Percentiles rank a stretch among this genome's conserved stretches.
Conservation (phyloP, 129 eudicot species). For the Flaveria brownii region DNA sequence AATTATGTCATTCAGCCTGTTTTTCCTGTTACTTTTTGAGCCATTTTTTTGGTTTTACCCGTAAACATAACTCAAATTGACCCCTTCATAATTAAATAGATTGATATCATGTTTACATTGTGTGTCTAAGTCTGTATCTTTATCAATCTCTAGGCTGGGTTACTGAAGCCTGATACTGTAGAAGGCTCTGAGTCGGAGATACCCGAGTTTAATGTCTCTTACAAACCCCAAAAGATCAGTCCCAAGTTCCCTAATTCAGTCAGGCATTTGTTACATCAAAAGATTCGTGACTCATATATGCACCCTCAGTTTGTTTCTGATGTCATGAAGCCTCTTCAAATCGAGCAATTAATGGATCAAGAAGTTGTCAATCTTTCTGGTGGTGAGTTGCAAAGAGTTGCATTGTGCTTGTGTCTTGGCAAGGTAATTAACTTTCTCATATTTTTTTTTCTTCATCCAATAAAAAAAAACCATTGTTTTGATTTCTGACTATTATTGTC, state of each 20-base stretch:
- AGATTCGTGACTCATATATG: slow-evolving; percentile 76
- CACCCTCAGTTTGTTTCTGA: slow-evolving; percentile 91
- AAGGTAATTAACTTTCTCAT: slow-evolving; percentile 41
- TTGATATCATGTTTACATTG: background rate
- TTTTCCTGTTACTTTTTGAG: background rate
- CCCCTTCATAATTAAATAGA: background rate
- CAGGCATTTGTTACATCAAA: slow-evolving; percentile 64
- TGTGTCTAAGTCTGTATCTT: background rate
- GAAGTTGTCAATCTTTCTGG: slow-evolving; percentile 81
- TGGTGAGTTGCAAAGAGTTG: slow-evolving; percentile 89
- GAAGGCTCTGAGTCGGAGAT: slow-evolving; percentile 76
- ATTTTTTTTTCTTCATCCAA: background rate
- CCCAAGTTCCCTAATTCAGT: slow-evolving; percentile 67
- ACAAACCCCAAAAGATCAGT: slow-evolving; percentile 88
- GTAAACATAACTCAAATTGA: background rate
- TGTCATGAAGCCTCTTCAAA: slow-evolving; percentile 91
- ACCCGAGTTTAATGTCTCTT: slow-evolving; percentile 80
- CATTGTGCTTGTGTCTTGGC: slow-evolving; percentile 81
- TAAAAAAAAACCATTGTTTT: background rate
- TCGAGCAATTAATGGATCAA: slow-evolving; percentile 85
- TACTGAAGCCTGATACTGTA: slow-evolving; percentile 70
- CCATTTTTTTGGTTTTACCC: background rate
- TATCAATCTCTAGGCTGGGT: slow-evolving; percentile 60
- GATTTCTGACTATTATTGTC: background rate
- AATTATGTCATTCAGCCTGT: background rate